Evolutionary conservation across 148 eudicot species (phyloP), one percentile per base, ranked within the genome.

Genomic region (Amaranthus cruentus): DNA sequence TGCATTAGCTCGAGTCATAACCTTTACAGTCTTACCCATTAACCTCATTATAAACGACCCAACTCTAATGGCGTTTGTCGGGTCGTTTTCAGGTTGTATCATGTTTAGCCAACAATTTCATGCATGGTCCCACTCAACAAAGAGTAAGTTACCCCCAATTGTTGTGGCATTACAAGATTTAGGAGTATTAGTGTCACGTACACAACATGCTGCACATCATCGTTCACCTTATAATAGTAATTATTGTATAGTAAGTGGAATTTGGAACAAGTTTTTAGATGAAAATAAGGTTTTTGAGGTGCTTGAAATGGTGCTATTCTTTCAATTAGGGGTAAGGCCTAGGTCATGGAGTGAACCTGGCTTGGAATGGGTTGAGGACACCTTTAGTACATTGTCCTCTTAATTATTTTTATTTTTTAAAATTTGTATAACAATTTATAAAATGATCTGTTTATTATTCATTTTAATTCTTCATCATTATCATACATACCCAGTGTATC

Each of bases 61-160:
- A 3, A 75, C 62, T 2, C 66, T 84, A 10, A 80, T 84, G 0
- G 96, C 85, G 4, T 95, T 95, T 6, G 82, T 88, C 2, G 85
- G 84, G 0, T 60, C 78, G 15, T 92, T 79, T 54, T 73, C 96
- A 4, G 96, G 96, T 3, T 91, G 89, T 57, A 84, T 95, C 42
- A 86, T 95, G 97, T 91, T 95, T 72, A 92, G 99, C 84, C 97
- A 88, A 62, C 96, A 92, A 76, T 88, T 92, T 38, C 99, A 95
- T 60, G 85, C 97, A 1, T 95, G 99, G 99, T 87, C 97, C 6
- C 99, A 95, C 55, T 58, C 81, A 21, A 90, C 96, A 2, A 91
- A 87, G 79, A 88, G 94, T 81, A 88, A 86, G 68, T 80, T 91
- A 12, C 97, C 93, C 0, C 52, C 68, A 47, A 15, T 80, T 18